These are phyloP conservation scores for Diaporthe ampelina DNA, from an alignment of 2,329 filamentous ascomycete genomes.

Conservation along the genomic window DNA sequence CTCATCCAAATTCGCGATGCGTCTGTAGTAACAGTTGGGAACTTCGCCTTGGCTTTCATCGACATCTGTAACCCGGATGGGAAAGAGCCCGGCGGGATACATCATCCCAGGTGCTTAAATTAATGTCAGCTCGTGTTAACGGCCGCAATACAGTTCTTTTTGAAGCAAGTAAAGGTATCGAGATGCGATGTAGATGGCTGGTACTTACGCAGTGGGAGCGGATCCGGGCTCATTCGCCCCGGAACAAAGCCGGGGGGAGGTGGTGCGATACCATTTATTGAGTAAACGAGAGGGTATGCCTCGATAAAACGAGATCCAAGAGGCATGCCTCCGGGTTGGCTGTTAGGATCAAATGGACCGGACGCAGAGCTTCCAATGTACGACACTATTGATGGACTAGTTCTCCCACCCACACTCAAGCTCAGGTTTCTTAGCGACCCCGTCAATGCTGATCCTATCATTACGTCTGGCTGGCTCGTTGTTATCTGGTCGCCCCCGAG, in stretches of 20 bases:
- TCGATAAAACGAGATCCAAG: neutral
- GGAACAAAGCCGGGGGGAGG: neutral
- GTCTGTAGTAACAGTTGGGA: conserved; percentile 11
- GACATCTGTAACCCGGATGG: neutral
- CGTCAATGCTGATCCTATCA: neutral
- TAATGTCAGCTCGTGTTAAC: neutral
- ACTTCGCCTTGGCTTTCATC: neutral
- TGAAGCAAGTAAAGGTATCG: neutral
- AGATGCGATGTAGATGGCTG: too few species aligned
- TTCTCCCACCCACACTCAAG: neutral
- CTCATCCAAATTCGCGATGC: neutral
- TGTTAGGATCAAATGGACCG: neutral
- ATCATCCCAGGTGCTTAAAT: conserved; percentile 1
- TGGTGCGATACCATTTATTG: neutral
- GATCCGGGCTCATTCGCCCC: neutral
- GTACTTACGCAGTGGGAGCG: conserved; percentile 9
- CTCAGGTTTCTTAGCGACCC: neutral
- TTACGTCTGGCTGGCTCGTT: neutral
- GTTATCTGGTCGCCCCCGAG: neutral
- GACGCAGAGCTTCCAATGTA: neutral
- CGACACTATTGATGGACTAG: neutral
- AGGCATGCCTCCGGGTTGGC: neutral
- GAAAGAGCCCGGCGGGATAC: conserved; percentile 8
- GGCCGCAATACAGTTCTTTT: neutral
- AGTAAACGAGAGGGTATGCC: neutral